Conservation (phyloP, 2,329 filamentous ascomycete genomes). For the Elsinoe arachidis region DNA sequence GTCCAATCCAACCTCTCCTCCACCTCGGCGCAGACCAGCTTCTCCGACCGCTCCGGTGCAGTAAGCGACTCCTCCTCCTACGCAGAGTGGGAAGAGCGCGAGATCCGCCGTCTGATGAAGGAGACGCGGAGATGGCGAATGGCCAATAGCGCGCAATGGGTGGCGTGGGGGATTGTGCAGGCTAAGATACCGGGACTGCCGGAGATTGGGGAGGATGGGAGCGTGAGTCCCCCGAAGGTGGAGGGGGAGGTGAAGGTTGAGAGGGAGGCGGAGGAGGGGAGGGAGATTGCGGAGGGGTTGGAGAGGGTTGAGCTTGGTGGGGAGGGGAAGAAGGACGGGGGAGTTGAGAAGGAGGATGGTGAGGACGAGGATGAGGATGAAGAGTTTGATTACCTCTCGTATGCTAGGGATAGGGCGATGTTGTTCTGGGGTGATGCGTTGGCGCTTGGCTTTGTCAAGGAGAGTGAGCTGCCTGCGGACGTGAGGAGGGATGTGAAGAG, state of each 20-base stretch:
- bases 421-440: constrained; percentile 94
- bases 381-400: constrained; percentile 87
- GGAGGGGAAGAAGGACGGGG: background rate
- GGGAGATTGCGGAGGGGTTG: constrained; percentile 33
- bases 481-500: constrained; percentile 58
- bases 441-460: constrained; percentile 61
- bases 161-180: constrained; percentile 94
- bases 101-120: constrained; percentile 61
- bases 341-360: constrained; percentile 25
- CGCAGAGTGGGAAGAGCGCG: constrained; percentile 44
- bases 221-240: constrained; percentile 9
- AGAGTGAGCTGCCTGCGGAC: constrained; percentile 66
- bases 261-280: constrained; percentile 41
- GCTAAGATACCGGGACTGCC: constrained; percentile 73
- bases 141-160: constrained; percentile 83
- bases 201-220: constrained; percentile 26
- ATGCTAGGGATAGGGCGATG: constrained; percentile 80
- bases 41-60: background rate
- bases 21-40: constrained; percentile 23
- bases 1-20: constrained; percentile 17
- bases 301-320: background rate
- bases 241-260: constrained; percentile 47
- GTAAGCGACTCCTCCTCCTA: constrained; percentile 22
- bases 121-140: constrained; percentile 80
- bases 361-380: constrained; percentile 52